Percentiles rank a stretch among this genome's conserved stretches.
phyloP scores from a whole-genome alignment of 352 stramenopile species.

The Pythium aristosporum region DNA sequence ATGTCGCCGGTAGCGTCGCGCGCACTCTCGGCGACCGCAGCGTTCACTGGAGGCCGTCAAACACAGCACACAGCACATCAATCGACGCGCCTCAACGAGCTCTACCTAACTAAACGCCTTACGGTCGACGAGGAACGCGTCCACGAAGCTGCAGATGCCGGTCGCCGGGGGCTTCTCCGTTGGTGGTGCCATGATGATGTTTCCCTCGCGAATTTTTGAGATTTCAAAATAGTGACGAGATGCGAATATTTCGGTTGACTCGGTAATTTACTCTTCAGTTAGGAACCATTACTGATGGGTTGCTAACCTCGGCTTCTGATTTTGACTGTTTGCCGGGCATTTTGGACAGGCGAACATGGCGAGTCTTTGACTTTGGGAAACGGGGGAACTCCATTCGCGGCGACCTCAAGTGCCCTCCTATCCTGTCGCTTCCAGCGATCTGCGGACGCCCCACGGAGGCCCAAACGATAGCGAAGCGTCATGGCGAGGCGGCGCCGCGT shows the following conservation, averaged over 20 bases:
- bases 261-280: neutral
- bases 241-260: neutral
- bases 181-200: constrained; percentile 1
- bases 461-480: neutral
- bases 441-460: neutral
- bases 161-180: neutral
- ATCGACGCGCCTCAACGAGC: neutral
- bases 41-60: constrained; percentile 33
- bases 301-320: neutral
- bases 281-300: neutral
- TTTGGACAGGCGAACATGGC: constrained; percentile 2
- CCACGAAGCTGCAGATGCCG: constrained; percentile 39
- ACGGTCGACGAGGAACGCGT: constrained; percentile 57
- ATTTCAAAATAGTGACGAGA: too few relatives aligned
- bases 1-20: constrained; percentile 58
- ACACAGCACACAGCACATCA: neutral
- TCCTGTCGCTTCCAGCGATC: neutral
- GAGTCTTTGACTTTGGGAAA: neutral
- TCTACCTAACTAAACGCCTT: constrained; percentile 22
- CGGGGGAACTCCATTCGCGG: neutral
- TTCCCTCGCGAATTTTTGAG: constrained; percentile 14
- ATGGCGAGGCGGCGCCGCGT: constrained; percentile 15
- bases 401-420: neutral
- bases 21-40: constrained; percentile 45
- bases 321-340: neutral